Evolutionary conservation across 805 yeast genomes (phyloP).

Genomic region (Wickerhamomyces chambardii): DNA sequence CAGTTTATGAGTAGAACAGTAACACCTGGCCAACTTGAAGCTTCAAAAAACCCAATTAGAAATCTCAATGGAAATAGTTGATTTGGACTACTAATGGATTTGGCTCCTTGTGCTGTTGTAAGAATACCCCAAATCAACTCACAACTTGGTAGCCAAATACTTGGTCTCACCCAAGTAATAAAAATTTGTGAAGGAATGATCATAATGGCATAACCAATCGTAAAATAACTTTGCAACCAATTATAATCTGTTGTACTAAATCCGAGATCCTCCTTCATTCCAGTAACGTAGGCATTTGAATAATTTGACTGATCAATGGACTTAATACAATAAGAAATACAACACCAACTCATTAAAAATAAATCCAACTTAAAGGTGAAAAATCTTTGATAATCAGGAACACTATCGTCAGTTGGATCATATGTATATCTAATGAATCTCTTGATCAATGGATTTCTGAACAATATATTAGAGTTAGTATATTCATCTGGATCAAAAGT

Average conservation of each 20-base stretch:
- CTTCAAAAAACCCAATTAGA: slow-evolving; percentile 56
- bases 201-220: not conserved
- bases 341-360: slow-evolving; percentile 5
- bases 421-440: slow-evolving; percentile 1
- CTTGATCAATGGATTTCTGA: not conserved
- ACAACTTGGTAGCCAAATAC: slow-evolving; percentile 25
- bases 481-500: too few relatives aligned
- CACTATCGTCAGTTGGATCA: not conserved
- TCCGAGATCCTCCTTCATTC: slow-evolving; percentile 48
- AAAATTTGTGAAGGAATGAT: not conserved
- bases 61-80: slow-evolving; percentile 51
- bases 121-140: slow-evolving; percentile 57
- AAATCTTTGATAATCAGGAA: slow-evolving; percentile 1
- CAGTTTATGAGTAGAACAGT: slow-evolving; percentile 49
- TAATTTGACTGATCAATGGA: slow-evolving; percentile 53
- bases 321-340: slow-evolving; percentile 42
- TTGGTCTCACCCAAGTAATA: not conserved
- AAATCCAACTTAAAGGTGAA: slow-evolving; percentile 4
- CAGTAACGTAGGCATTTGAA: slow-evolving; percentile 59
- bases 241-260: slow-evolving; percentile 50
- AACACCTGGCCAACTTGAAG: slow-evolving; percentile 45
- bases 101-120: slow-evolving; percentile 34
- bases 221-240: too few relatives aligned
- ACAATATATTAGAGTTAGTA: not conserved
- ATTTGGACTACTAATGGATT: slow-evolving; percentile 30